A percentile compares a stretch with the other conserved stretches of the same genome.
Evolutionary conservation across 73 alveolate genomes (phyloP).

Genomic region (Stentor roeselii): DNA sequence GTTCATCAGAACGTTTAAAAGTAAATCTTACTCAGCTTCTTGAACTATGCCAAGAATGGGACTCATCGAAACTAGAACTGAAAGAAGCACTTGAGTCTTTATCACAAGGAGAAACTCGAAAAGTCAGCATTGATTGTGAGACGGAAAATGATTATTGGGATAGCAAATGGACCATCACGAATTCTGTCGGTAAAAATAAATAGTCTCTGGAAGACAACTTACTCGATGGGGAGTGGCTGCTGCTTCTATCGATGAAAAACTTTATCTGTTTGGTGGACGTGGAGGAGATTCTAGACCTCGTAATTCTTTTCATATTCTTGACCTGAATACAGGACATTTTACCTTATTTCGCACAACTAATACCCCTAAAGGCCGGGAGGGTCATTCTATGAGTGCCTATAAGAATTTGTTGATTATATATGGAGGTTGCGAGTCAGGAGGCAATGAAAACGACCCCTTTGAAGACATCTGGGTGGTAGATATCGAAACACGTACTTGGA

Average conservation of each 20-base stretch:
- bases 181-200: not conserved
- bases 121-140: too few species aligned
- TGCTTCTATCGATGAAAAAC: not conserved
- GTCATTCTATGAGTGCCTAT: not conserved
- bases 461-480: not conserved
- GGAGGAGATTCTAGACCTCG: not conserved
- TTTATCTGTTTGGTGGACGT: not conserved
- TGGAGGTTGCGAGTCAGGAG: conserved; percentile 1
- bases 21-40: too few species aligned
- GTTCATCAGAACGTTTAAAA: too few species aligned
- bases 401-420: not conserved
- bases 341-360: not conserved
- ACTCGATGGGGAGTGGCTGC: not conserved
- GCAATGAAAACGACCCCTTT: not conserved
- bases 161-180: not conserved
- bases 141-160: not conserved
- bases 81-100: too few species aligned
- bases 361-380: not conserved
- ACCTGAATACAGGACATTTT: not conserved
- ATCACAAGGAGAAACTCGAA: too few species aligned
- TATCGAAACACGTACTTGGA: not conserved
- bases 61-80: too few species aligned
- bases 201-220: not conserved
- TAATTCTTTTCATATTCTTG: not conserved
- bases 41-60: too few species aligned